These are phyloP conservation scores for Dipodascus geniculatus DNA, from an alignment of 805 yeast species.

Conservation along the genomic window DNA sequence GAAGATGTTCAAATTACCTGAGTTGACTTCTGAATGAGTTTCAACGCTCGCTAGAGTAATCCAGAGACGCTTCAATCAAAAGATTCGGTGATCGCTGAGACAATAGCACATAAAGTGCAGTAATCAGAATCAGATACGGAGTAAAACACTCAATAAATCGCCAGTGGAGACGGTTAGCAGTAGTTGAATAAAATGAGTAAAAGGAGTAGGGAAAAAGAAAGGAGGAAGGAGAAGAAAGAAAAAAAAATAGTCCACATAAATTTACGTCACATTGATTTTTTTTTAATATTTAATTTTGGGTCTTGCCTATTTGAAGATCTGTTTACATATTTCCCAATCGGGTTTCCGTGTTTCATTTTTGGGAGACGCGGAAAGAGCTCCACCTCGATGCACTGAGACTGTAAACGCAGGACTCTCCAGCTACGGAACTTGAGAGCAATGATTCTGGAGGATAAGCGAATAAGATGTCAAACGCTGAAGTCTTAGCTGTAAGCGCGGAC, in stretches of 20 bases:
- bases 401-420: background rate
- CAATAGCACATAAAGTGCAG: too few relatives aligned
- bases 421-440: background rate
- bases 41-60: too few relatives aligned
- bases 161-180: background rate
- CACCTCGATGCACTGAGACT: background rate
- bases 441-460: too few relatives aligned
- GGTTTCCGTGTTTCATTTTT: background rate
- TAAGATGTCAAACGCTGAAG: too few relatives aligned
- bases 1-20: too few relatives aligned
- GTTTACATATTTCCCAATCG: background rate
- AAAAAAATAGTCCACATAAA: background rate
- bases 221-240: background rate
- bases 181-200: background rate
- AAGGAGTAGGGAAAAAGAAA: background rate
- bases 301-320: too few relatives aligned
- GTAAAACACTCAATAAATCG: background rate
- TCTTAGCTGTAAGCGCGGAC: too few relatives aligned
- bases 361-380: background rate
- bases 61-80: too few relatives aligned
- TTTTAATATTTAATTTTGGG: too few relatives aligned
- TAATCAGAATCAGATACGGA: too few relatives aligned
- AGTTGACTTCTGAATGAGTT: too few relatives aligned
- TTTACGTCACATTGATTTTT: background rate
- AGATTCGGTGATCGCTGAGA: too few relatives aligned